Percentiles rank a stretch among this genome's conserved stretches.
Evolutionary conservation across 1,284 basidiomycete genomes (phyloP).

Genomic region (Phellinidium pouzarii): DNA sequence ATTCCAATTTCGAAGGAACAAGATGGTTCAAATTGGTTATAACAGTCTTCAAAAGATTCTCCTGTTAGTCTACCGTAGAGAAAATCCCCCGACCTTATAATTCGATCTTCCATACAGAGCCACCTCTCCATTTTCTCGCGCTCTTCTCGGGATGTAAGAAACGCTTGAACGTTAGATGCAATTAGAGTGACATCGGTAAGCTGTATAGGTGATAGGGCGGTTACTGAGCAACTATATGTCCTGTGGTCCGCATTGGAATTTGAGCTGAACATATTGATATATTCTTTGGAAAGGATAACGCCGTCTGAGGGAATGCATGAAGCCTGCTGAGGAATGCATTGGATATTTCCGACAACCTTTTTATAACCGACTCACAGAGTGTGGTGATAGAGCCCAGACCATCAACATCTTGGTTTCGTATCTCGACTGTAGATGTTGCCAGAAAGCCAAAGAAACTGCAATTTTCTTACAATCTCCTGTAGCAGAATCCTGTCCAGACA

Average conservation of each 20-base stretch:
- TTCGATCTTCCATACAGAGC: slow-evolving; percentile 8
- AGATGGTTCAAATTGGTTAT: slow-evolving; percentile 3
- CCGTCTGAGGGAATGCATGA: not conserved
- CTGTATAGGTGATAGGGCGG: not conserved
- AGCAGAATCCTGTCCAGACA: not conserved
- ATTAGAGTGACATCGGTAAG: slow-evolving; percentile 5
- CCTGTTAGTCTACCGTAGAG: not conserved
- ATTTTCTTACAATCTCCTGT: not conserved
- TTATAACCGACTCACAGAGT: not conserved
- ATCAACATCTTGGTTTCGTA: not conserved
- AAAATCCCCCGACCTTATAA: slow-evolving; percentile 13
- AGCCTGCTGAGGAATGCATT: not conserved
- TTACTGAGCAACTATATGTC: not conserved
- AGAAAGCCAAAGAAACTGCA: slow-evolving; percentile 6
- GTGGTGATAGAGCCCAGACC: not conserved
- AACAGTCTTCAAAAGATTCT: not conserved
- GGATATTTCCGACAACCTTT: not conserved
- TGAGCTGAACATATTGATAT: not conserved
- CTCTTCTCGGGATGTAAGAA: not conserved
- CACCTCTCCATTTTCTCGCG: not conserved
- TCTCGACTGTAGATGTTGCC: not conserved
- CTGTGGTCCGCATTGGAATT: not conserved
- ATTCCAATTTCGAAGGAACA: slow-evolving; percentile 42
- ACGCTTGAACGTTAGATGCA: not conserved
- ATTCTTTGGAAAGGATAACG: not conserved